Evolutionary conservation across 305 asterid species (phyloP), one percentile per base, ranked within the genome.

Genomic region (Fraxinus platypoda): DNA sequence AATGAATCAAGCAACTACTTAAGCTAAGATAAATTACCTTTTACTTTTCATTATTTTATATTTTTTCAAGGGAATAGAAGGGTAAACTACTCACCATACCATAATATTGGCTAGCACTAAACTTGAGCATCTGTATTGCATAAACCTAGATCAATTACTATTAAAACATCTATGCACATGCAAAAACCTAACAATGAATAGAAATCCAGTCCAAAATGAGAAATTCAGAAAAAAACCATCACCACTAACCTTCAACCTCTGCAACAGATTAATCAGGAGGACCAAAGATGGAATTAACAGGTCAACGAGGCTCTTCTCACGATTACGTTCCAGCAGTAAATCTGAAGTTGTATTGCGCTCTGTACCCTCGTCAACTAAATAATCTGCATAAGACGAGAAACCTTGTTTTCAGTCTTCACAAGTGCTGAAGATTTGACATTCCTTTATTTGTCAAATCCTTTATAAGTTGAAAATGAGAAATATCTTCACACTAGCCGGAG

Each of bases 341-440:
- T 96, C 98, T 81, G 98, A 91, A 81, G 99, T 93, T 23, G 99
- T 89, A 90, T 91, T 93, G 79, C 96, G 87, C 85, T 96, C 99
- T 6, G 91, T 85, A 78, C 99, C 95, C 89, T 96, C 98, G 88
- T 94, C 99, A 86, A 96, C 96, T 82, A 96, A 97, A 88, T 91
- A 93, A 96, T 96, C 99, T 96, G 92, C 77, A 78, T 57, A 83
- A 85, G 85, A 86, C 75, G 85, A 79, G 54, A 74, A 7, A 81
- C 72, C 75, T 81, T 70, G 81, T 68, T 73, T 84, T 66, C 52
- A 21, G 64, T 21, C 25, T 75, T n/a, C 43, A 66, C 8, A 64
- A 23, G 59, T 8, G 28, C 11, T 9, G 38, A 68, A 68, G 74
- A 68, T 26, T 68, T 68, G 74, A 28, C 38, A 11, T 68, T 68